Evolutionary conservation across 495 filamentous ascomycete species (phyloP), one percentile per base, ranked within the genome.

Genomic region (Evernia prunastri): DNA sequence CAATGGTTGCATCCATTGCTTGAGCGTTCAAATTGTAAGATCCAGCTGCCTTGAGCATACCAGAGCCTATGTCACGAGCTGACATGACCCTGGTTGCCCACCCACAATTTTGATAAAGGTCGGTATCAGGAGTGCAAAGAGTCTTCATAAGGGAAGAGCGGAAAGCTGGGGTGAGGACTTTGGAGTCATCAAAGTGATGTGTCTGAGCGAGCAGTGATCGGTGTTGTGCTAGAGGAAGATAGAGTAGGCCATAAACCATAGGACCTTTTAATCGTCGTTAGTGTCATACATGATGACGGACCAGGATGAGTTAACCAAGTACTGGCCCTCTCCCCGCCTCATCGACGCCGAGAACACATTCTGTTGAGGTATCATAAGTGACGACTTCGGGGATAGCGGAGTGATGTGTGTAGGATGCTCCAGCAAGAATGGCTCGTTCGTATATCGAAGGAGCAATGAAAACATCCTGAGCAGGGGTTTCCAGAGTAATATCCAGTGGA

Each of bases 21-120:
- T 97, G 94, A n/a, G 92, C 91, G 76, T 98, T 98, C 61, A 98
- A 81, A 72, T 98, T 98, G 76, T 96, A 96, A 0, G 80, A 78
- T 6, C 80, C 82, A 0, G 74, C 73, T 17, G 91, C 80, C 35
- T 81, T 80, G 72, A 96, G 82, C 88, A 96, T 95, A 58, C 87
- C 85, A 2, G 90, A 81, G 25, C 82, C 82, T 60, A 96, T 96
- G 73, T 93, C 89, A 42, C 90, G 84, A 18, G 92, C 90, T 5
- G 91, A 96, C 61, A 97, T 86, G 17, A 87, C 76, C 8, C 87
- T 84, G 8, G 88, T 83, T 13, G 90, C 91, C 85, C 90, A 96
- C 9, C 92, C 92, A 75, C 90, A 95, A 8, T 81, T 78, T 23
- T 76, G 63, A 72, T 83, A 80, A 0, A 96, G 84, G 60, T 87